phyloP scores from a whole-genome alignment of 1,284 basidiomycete genomes.

The Bjerkandera adusta region DNA sequence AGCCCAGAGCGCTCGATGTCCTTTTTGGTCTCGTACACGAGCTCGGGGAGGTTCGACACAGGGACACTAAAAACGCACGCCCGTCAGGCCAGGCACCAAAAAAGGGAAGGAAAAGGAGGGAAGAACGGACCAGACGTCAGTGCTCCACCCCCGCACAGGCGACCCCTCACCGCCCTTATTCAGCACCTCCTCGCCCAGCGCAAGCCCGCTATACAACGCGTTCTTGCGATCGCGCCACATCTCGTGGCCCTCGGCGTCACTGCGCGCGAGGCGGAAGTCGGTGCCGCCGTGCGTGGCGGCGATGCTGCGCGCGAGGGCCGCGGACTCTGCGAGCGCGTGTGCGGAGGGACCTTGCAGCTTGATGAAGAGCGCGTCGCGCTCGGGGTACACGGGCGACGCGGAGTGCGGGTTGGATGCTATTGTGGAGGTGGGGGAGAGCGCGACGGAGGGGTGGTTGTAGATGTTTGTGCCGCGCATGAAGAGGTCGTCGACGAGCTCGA shows the following conservation, averaged over 20 bases:
- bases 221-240: constrained; percentile 90
- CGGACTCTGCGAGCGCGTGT: constrained; percentile 61
- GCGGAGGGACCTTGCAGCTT: constrained; percentile 80
- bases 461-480: constrained; percentile 74
- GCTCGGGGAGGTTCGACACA: constrained; percentile 72
- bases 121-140: constrained; percentile 76
- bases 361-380: constrained; percentile 80
- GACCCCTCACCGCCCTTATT: constrained; percentile 62
- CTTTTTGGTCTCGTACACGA: constrained; percentile 75
- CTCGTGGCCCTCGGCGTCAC: constrained; percentile 67
- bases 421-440: too few relatives aligned
- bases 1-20: constrained; percentile 65
- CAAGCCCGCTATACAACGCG: constrained; percentile 70
- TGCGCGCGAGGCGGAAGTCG: constrained; percentile 68
- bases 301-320: constrained; percentile 55
- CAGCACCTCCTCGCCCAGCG: too few relatives aligned
- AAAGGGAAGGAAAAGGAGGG: neutral
- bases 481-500: constrained; percentile 73
- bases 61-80: constrained; percentile 57
- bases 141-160: constrained; percentile 75
- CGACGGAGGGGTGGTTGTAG: constrained; percentile 52
- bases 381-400: constrained; percentile 62
- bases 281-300: constrained; percentile 65
- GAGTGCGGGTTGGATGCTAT: too few relatives aligned
- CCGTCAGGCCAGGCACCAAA: neutral